Evolutionary conservation across 2,329 filamentous ascomycete species (phyloP).

Genomic region (Passalora sequoiae): DNA sequence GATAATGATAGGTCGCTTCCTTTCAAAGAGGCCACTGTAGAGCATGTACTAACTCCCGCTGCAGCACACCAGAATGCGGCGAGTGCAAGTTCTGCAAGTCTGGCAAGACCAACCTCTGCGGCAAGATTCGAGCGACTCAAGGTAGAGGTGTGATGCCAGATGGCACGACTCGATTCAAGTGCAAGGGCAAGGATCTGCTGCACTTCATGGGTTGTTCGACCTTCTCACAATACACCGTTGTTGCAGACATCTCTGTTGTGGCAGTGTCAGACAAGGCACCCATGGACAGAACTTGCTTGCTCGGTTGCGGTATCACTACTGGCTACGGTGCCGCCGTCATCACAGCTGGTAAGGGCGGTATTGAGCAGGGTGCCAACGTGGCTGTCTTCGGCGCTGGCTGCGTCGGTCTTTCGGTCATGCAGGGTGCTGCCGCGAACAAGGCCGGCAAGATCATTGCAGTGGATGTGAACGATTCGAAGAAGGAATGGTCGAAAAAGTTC

Average conservation of each 20-base stretch:
- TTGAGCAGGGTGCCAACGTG: conserved; percentile 83
- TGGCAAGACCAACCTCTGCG: conserved; percentile 98
- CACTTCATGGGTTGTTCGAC: conserved; percentile 99
- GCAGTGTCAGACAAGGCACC: conserved; percentile 84
- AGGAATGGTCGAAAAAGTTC: conserved; percentile 89
- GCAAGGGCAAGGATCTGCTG: conserved; percentile 88
- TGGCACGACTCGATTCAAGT: conserved; percentile 88
- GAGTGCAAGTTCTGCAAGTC: conserved; percentile 99
- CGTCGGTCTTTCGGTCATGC: conserved; percentile 90
- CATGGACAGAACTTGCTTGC: conserved; percentile 92
- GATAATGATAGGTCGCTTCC: no score
- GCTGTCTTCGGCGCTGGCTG: conserved; percentile 95
- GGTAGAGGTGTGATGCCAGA: conserved; percentile 96
- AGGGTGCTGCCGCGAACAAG: conserved; percentile 82
- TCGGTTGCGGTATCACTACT: conserved; percentile 97
- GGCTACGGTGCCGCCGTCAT: conserved; percentile 94
- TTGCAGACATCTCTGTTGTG: conserved; percentile 97
- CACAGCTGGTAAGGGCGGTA: conserved; percentile 63
- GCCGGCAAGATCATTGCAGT: conserved; percentile 72
- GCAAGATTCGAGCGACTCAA: conserved; percentile 96
- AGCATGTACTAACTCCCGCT: no score
- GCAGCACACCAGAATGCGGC: conserved; percentile 87
- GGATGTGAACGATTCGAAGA: conserved; percentile 81
- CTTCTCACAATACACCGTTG: conserved; percentile 97
- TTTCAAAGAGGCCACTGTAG: no score